These are phyloP conservation scores for Paraphoma sp. DNA, from an alignment of 2,329 filamentous ascomycete genomes.

Conservation along the genomic window DNA sequence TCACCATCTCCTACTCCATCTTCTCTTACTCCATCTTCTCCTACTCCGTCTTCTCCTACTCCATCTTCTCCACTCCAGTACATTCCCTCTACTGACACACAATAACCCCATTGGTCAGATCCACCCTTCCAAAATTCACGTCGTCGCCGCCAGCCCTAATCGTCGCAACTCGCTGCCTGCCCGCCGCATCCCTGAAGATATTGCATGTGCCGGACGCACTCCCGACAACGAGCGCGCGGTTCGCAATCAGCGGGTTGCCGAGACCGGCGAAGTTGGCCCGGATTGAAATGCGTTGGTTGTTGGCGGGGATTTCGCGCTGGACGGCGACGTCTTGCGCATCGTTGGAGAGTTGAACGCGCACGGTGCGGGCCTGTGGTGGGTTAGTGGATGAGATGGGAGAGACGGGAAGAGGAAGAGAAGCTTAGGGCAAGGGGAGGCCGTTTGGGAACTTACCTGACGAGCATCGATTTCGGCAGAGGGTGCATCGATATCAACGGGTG, in stretches of 20 bases:
- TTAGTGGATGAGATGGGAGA: not conserved
- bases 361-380: not conserved
- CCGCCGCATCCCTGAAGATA: constrained; percentile 13
- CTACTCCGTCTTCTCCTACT: not conserved
- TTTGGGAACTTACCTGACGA: constrained; percentile 6
- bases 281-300: constrained; percentile 5
- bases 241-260: constrained; percentile 5
- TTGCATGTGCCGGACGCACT: constrained; percentile 4
- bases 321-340: constrained; percentile 18
- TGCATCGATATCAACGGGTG: not conserved
- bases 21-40: not conserved
- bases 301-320: constrained; percentile 14
- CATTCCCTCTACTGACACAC: constrained; percentile 5
- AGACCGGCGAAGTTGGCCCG: not conserved
- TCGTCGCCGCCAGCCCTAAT: constrained; percentile 5
- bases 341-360: constrained; percentile 18
- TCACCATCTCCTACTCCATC: not conserved
- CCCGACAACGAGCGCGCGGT: constrained; percentile 10
- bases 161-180: constrained; percentile 10
- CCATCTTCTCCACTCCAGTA: not conserved
- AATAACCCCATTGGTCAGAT: constrained; percentile 17
- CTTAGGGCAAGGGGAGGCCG: too few relatives aligned
- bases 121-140: constrained; percentile 5
- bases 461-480: not conserved
- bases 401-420: not conserved